Evolutionary conservation across 2,329 filamentous ascomycete genomes (phyloP).

Genomic region (Epichloe gansuensis): DNA sequence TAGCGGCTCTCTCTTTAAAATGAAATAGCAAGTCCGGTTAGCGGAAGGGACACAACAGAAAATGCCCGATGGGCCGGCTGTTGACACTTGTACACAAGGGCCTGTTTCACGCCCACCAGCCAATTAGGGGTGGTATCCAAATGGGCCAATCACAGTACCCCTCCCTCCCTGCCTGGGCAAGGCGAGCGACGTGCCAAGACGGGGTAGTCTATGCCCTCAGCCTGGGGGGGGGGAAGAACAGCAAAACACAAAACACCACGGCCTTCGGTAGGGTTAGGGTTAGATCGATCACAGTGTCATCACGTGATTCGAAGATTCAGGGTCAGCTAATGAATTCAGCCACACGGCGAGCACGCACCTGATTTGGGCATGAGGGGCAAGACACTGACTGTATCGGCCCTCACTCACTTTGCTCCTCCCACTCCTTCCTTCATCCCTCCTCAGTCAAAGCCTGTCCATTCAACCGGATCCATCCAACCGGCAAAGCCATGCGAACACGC

Average conservation of each 20-base stretch:
- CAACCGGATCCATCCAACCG: background rate
- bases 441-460: background rate
- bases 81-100: too few relatives aligned
- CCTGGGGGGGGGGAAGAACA: background rate
- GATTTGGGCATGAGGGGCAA: background rate
- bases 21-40: background rate
- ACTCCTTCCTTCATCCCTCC: background rate
- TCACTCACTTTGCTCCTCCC: background rate
- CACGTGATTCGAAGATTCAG: background rate
- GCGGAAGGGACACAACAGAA: background rate
- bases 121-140: background rate
- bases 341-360: background rate
- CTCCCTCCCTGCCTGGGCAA: background rate
- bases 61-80: background rate
- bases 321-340: background rate
- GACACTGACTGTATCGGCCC: background rate
- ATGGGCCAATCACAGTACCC: background rate
- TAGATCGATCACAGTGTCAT: background rate
- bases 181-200: background rate
- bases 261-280: constrained; percentile 1
- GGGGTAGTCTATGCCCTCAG: background rate
- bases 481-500: background rate
- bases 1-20: background rate
- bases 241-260: background rate
- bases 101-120: too few relatives aligned